phyloP scores from a whole-genome alignment of 208 protist genomes.

The Leishmania braziliensis region DNA sequence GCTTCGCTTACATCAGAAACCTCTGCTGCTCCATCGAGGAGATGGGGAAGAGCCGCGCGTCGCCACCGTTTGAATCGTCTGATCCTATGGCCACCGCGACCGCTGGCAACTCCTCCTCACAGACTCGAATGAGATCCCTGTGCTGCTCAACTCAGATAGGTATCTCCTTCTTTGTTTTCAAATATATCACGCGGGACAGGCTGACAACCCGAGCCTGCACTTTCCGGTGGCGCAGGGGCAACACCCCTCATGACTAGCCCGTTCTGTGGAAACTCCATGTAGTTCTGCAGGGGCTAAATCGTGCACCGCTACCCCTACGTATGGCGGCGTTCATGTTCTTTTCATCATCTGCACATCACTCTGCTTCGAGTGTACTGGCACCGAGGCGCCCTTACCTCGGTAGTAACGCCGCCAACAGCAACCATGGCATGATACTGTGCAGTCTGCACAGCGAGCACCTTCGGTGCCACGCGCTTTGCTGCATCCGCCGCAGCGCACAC shows the following conservation, averaged over 20 bases:
- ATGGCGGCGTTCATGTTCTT: not conserved
- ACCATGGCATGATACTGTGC: slow-evolving; percentile 13
- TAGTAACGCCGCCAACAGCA: not conserved
- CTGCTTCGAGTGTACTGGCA: not conserved
- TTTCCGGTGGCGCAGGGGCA: slow-evolving; percentile 15
- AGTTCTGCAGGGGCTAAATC: slow-evolving; percentile 7
- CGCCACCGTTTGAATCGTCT: not conserved
- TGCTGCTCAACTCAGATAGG: slow-evolving; percentile 12
- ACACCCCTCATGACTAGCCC: slow-evolving; percentile 16
- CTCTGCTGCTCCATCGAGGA: slow-evolving; percentile 8
- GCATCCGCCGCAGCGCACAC: slow-evolving; percentile 24
- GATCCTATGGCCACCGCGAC: slow-evolving; percentile 1
- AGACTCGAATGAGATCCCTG: slow-evolving; percentile 6
- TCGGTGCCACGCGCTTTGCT: slow-evolving; percentile 38
- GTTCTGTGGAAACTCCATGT: slow-evolving; percentile 19
- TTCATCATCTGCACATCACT: not conserved
- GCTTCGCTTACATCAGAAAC: slow-evolving; percentile 26
- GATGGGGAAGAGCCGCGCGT: not conserved
- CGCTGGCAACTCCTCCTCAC: slow-evolving; percentile 17
- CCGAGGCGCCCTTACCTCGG: not conserved
- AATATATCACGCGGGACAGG: slow-evolving; percentile 8
- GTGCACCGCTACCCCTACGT: slow-evolving; percentile 9
- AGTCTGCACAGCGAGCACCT: slow-evolving; percentile 29
- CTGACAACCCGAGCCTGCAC: slow-evolving; percentile 14
- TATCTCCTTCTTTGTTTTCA: slow-evolving; percentile 17